phyloP scores from a whole-genome alignment of 2,329 filamentous ascomycete species.

The Cordyceps cateniannulata region DNA sequence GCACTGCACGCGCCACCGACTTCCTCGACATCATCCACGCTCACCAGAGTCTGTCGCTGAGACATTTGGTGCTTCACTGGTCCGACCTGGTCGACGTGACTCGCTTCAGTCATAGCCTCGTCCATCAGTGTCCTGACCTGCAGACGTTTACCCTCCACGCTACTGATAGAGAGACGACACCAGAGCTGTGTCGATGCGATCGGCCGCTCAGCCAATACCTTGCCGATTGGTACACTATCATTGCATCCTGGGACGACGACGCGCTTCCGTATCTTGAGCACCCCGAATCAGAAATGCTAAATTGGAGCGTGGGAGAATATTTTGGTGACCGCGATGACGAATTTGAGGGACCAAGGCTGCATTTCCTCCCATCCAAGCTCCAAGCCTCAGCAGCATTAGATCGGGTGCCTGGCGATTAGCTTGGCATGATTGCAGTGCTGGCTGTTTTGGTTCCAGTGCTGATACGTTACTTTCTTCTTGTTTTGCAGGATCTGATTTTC shows the following conservation, averaged over 20 bases:
- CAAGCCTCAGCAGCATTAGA: not conserved
- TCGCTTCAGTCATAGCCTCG: conserved; percentile 5
- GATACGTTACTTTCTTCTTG: not conserved
- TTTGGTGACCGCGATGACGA: conserved; percentile 8
- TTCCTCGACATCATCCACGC: conserved; percentile 9
- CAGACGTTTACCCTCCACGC: conserved; percentile 5
- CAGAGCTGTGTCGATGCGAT: conserved; percentile 8
- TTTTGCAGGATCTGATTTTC: not conserved
- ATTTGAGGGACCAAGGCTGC: not conserved
- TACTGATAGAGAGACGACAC: not conserved
- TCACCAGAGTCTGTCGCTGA: not conserved
- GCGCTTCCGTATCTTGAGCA: conserved; percentile 7
- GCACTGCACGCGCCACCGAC: conserved; percentile 9
- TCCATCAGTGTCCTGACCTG: conserved; percentile 3
- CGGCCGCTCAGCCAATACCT: not conserved
- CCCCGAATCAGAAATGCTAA: not conserved
- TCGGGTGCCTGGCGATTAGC: not conserved
- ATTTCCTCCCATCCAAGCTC: conserved; percentile 4
- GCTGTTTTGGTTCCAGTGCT: not conserved
- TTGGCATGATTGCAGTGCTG: not conserved
- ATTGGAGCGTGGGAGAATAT: conserved; percentile 3
- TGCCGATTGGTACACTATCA: not conserved
- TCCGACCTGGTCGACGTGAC: conserved; percentile 3
- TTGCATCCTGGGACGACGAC: not conserved
- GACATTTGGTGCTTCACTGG: conserved; percentile 9